phyloP scores from a whole-genome alignment of 1,284 basidiomycete species.

The Ceratobasidium theobromae region DNA sequence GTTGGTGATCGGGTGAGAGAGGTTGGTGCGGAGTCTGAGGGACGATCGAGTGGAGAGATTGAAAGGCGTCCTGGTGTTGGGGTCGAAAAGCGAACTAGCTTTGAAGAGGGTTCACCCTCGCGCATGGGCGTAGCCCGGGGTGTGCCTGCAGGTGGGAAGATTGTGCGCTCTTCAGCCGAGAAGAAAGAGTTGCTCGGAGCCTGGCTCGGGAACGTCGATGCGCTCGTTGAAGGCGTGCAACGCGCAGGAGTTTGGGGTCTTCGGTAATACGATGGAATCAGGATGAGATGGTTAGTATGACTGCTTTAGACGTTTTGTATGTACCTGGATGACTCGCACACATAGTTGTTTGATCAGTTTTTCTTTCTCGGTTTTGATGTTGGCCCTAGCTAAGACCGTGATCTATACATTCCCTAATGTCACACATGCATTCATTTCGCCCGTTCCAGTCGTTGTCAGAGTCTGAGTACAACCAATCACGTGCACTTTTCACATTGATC shows the following conservation, averaged over 20 bases:
- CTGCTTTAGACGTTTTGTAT: neutral
- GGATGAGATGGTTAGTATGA: neutral
- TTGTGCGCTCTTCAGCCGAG: conserved; percentile 69
- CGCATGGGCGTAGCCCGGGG: neutral
- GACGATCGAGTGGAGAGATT: conserved; percentile 10
- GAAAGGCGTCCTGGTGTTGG: neutral
- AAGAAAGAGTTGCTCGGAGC: conserved; percentile 78
- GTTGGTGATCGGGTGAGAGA: neutral
- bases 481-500: neutral
- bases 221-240: conserved; percentile 78
- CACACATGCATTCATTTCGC: neutral
- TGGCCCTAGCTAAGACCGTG: neutral
- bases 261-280: neutral
- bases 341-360: neutral
- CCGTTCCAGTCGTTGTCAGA: neutral
- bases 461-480: neutral
- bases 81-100: neutral
- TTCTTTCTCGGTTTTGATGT: neutral
- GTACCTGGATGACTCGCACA: neutral
- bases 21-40: neutral
- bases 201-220: conserved; percentile 85
- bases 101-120: neutral
- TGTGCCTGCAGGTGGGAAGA: conserved; percentile 28
- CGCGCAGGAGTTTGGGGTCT: conserved; percentile 82
- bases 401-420: neutral